Conservation (phyloP, 2,329 filamentous ascomycete species). For the Acrodontium crateriforme region DNA sequence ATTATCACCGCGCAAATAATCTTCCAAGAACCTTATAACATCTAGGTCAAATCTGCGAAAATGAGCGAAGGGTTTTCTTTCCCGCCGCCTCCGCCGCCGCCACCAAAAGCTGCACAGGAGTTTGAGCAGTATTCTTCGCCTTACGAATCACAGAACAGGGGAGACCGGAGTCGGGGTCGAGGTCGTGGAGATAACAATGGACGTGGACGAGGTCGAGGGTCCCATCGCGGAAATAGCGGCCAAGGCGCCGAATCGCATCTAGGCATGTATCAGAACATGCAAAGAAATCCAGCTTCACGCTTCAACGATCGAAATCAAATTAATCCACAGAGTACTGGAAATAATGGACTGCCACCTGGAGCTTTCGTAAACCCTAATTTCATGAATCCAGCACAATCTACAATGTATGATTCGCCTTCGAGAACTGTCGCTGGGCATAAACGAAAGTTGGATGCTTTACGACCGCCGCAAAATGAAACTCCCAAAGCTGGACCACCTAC, state of each 20-base stretch:
- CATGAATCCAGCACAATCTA: background rate
- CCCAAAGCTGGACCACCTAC: slow-evolving; percentile 8
- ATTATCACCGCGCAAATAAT: no score
- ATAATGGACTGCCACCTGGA: slow-evolving; percentile 16
- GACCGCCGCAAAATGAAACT: slow-evolving; percentile 7
- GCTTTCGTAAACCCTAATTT: slow-evolving; percentile 20
- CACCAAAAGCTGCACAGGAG: slow-evolving; percentile 13
- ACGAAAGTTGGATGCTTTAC: slow-evolving; percentile 20
- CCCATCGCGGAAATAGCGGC: no score
- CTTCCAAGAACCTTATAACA: no score
- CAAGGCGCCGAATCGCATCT: no score
- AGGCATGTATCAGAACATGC: no score
- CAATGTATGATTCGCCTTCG: slow-evolving; percentile 4
- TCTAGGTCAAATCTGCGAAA: background rate
- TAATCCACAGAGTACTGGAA: background rate
- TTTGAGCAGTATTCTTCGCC: no score
- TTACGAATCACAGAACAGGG: no score
- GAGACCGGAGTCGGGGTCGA: slow-evolving; percentile 4
- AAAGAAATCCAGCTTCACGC: no score
- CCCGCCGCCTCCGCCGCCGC: slow-evolving; percentile 35
- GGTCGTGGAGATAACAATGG: no score
- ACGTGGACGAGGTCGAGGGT: no score
- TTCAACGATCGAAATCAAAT: background rate
- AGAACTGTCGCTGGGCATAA: slow-evolving; percentile 18
- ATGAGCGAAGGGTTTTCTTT: slow-evolving; percentile 26